Conservation (phyloP, 176 grass and related monocot species). For the Raddia guianensis region DNA sequence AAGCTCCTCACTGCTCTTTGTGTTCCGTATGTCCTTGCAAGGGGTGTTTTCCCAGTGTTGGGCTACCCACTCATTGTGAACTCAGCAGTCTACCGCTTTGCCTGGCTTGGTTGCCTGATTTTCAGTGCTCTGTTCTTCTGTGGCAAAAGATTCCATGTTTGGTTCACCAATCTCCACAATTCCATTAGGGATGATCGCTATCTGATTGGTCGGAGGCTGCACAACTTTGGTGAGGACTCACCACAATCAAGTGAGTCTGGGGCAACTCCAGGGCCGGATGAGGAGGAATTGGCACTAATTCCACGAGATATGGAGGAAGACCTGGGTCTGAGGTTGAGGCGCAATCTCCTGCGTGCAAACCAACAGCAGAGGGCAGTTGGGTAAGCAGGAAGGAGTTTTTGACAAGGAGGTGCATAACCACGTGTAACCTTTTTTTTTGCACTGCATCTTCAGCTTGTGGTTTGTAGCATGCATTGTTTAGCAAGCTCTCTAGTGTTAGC, state of each 20-base stretch:
- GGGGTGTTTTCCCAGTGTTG: constrained; percentile 80
- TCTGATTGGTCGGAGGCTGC: constrained; percentile 90
- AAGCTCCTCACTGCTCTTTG: constrained; percentile 92
- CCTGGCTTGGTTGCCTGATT: constrained; percentile 89
- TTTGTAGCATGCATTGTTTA: constrained; percentile 31
- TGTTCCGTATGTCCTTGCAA: constrained; percentile 88
- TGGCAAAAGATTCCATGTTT: constrained; percentile 81
- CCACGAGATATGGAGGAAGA: constrained; percentile 55
- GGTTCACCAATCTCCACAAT: constrained; percentile 98
- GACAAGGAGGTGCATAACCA: not conserved
- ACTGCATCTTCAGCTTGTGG: not conserved
- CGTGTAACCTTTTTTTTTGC: constrained; percentile 8
- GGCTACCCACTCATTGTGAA: constrained; percentile 93
- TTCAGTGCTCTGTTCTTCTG: constrained; percentile 75
- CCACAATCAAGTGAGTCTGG: not conserved
- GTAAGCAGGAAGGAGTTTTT: constrained; percentile 7
- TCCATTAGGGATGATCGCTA: constrained; percentile 94
- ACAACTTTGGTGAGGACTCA: constrained; percentile 80
- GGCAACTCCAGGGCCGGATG: constrained; percentile 8
- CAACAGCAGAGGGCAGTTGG: constrained; percentile 48
- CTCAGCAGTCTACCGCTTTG: constrained; percentile 88
- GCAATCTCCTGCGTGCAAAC: constrained; percentile 46
- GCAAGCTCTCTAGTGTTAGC: constrained; percentile 12
- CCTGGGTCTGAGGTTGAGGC: constrained; percentile 64
- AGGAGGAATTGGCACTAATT: constrained; percentile 41